These are phyloP conservation scores for Lumnitzera littorea DNA, from an alignment of 345 rosid species.

Conservation along the genomic window DNA sequence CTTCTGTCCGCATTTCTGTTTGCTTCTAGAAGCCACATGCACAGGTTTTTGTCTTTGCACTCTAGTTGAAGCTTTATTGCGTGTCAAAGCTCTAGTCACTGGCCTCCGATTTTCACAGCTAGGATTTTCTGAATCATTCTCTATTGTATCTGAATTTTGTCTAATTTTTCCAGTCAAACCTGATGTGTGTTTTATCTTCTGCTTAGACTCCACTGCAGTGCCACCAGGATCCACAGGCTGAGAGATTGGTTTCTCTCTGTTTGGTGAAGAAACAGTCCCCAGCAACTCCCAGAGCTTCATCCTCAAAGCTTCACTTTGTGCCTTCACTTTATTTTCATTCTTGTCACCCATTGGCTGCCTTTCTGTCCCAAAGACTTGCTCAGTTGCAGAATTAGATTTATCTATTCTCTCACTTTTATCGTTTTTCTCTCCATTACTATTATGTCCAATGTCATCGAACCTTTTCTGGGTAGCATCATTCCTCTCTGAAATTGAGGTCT, in stretches of 20 bases:
- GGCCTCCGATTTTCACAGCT: slow-evolving; percentile 40
- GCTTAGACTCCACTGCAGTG: slow-evolving; percentile 25
- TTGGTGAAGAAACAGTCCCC: slow-evolving; percentile 55
- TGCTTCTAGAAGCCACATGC: slow-evolving; percentile 26
- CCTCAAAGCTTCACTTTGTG: slow-evolving; percentile 52
- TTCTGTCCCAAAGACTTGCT: slow-evolving; percentile 24
- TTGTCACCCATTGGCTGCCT: slow-evolving; percentile 24
- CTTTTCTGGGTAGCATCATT: slow-evolving; percentile 23
- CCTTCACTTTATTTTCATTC: slow-evolving; percentile 24
- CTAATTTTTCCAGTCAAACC: slow-evolving; percentile 30
- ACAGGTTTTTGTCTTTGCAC: slow-evolving; percentile 20
- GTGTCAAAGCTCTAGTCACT: slow-evolving; percentile 47
- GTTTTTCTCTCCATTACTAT: slow-evolving; percentile 28
- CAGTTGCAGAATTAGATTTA: slow-evolving; percentile 41
- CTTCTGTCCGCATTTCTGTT: slow-evolving; percentile 23
- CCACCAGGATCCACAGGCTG: slow-evolving; percentile 28
- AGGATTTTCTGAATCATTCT: slow-evolving; percentile 72
- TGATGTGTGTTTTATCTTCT: slow-evolving; percentile 16
- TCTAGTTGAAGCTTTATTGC: slow-evolving; percentile 34
- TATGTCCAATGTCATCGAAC: slow-evolving; percentile 25
- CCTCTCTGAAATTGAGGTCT: slow-evolving; percentile 28
- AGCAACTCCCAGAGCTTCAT: slow-evolving; percentile 73
- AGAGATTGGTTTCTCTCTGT: slow-evolving; percentile 38
- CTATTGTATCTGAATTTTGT: slow-evolving; percentile 66
- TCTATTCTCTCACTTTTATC: slow-evolving; percentile 29